phyloP scores from a whole-genome alignment of 768 basidiomycete species.

The Boletus reticuloceps region DNA sequence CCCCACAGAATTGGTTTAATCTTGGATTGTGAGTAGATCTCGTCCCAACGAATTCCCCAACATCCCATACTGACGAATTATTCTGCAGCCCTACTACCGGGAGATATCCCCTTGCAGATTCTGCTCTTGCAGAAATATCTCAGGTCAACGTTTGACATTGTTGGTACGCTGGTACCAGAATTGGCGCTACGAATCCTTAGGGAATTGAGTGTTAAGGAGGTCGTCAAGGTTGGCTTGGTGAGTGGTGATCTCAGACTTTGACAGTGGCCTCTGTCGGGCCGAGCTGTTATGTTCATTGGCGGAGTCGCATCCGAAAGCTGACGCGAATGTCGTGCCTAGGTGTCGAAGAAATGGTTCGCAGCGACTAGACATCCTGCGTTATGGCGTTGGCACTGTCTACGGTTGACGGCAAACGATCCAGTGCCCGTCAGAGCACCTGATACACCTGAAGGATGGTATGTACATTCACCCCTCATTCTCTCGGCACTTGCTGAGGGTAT shows the following conservation, averaged over 20 bases:
- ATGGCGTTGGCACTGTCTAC: conserved; percentile 75
- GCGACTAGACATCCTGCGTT: conserved; percentile 58
- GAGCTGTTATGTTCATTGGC: neutral
- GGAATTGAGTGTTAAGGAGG: conserved; percentile 54
- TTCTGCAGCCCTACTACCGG: conserved; percentile 67
- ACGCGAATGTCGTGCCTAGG: conserved; percentile 20
- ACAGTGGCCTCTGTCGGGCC: neutral
- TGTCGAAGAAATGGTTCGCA: conserved; percentile 43
- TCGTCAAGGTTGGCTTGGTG: conserved; percentile 48
- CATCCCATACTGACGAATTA: conserved; percentile 2
- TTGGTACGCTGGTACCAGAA: conserved; percentile 67
- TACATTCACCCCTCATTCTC: conserved; percentile 5
- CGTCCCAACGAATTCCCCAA: neutral
- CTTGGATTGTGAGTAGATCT: conserved; percentile 22
- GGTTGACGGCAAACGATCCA: conserved; percentile 72
- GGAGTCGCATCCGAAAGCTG: neutral
- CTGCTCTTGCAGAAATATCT: conserved; percentile 82
- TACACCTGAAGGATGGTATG: conserved; percentile 71
- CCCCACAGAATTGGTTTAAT: conserved; percentile 27
- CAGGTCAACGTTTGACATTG: conserved; percentile 77
- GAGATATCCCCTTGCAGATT: conserved; percentile 83
- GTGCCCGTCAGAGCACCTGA: conserved; percentile 59
- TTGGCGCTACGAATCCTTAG: conserved; percentile 64
- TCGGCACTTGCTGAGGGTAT: neutral
- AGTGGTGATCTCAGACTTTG: conserved; percentile 9